Base-by-base conservation (phyloP, 208 protist species). In the Borovskyia barvae region DNA sequence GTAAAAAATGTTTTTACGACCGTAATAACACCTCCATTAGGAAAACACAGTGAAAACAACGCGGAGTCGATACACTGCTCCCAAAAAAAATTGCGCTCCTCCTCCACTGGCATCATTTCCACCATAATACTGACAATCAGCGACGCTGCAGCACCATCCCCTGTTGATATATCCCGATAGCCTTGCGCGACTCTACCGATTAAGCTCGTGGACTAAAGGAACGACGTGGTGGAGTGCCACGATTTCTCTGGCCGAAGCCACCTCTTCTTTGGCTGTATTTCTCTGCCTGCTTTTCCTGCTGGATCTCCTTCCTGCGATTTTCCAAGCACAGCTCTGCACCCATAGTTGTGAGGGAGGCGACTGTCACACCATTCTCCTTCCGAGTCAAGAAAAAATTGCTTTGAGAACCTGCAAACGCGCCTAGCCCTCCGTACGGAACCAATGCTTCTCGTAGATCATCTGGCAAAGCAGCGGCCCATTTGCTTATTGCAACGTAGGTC, bases 201-300 rank as follows among this genome's bases (percentile, higher is more conserved):
- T n/a, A n/a, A n/a, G n/a, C n/a, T n/a, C n/a, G n/a, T n/a, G n/a
- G n/a, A n/a, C n/a, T n/a, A n/a, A n/a, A n/a, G n/a, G 33, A 84
- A 90, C 79, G 94, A 94, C 52, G 77, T 77, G 46, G 84, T 85
- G 75, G 80, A 90, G 63, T 76, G 74, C 28, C 90, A 80, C 39
- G 37, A 8, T n/a, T 39, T 9, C 51, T 41, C 32, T n/a, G 11
- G 5, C 24, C 42, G 14, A 39, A 45, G 11, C 24, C 47, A 29
- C 49, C 47, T 61, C 22, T 53, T 29, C 49, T 14, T 5, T 60
- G 47, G 17, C 56, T 51, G 25, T 52, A 19, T 52, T 71, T 77
- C 29, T 73, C 62, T 2, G 28, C 46, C 0, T 39, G 51, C 41
- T 79, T 78, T 22, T 70, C 59, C 37, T 69, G 67, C 19, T 61